Conservation (phyloP, 2,329 filamentous ascomycete genomes). For the Teratosphaeria destructans region DNA sequence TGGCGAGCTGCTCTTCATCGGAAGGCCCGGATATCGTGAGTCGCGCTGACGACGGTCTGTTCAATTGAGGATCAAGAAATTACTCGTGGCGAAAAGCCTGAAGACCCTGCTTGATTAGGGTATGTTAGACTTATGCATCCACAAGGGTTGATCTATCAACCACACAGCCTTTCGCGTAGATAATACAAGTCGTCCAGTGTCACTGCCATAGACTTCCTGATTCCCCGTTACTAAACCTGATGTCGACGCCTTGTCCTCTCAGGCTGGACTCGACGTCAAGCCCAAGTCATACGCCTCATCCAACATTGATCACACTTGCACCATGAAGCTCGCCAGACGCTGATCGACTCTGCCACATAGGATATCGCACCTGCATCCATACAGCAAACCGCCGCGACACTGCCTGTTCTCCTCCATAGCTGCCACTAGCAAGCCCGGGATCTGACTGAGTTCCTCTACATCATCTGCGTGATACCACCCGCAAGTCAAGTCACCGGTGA, state of each 20-base stretch:
- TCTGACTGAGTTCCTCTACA: background rate
- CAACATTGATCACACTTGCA: background rate
- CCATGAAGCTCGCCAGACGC: background rate
- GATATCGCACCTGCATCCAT: background rate
- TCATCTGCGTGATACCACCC: background rate
- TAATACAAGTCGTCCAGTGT: background rate
- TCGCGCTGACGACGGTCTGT: too few species aligned
- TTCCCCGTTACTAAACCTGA: background rate
- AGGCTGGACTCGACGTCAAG: background rate
- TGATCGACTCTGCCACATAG: background rate
- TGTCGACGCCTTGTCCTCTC: background rate
- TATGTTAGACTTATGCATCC: too few species aligned
- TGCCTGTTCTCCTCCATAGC: background rate
- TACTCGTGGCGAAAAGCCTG: too few species aligned
- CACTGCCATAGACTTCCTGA: background rate
- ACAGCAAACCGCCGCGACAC: background rate
- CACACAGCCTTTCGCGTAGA: too few species aligned
- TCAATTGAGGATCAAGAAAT: too few species aligned
- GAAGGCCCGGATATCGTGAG: too few species aligned
- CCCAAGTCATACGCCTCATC: background rate
- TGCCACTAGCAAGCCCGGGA: background rate
- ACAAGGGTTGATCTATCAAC: too few species aligned
- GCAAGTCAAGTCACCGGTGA: background rate
- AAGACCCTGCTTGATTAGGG: too few species aligned
- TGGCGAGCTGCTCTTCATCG: background rate